Evolutionary conservation across 2,329 filamentous ascomycete species (phyloP).

Genomic region (Dactylellina leptospora): DNA sequence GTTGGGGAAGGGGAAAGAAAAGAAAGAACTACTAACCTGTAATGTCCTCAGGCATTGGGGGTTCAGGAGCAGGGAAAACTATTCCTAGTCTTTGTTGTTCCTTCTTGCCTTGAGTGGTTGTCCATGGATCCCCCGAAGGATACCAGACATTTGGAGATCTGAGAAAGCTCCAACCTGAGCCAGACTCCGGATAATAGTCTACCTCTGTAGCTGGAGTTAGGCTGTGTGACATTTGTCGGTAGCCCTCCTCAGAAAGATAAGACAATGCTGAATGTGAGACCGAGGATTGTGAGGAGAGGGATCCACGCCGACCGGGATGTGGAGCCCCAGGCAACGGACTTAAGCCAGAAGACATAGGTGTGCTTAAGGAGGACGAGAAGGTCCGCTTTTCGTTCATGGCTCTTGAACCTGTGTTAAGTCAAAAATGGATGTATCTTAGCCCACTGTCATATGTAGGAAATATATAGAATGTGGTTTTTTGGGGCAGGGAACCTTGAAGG

Average conservation of each 20-base stretch:
- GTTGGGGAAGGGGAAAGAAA: constrained; percentile 7
- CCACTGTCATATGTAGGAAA: constrained; percentile 26
- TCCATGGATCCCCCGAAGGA: constrained; percentile 47
- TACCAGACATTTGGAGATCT: constrained; percentile 52
- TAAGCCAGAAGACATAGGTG: constrained; percentile 50
- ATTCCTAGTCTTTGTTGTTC: constrained; percentile 49
- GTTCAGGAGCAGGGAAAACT: constrained; percentile 42
- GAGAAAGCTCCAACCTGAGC: constrained; percentile 50
- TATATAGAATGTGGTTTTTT: constrained; percentile 47
- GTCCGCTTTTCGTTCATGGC: constrained; percentile 47
- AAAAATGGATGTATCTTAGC: constrained; percentile 49
- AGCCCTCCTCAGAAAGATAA: constrained; percentile 47
- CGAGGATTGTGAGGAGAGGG: constrained; percentile 47
- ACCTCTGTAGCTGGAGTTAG: constrained; percentile 50
- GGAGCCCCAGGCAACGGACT: constrained; percentile 44
- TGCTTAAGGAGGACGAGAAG: constrained; percentile 44
- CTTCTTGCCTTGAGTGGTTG: constrained; percentile 35
- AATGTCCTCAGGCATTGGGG: constrained; percentile 47
- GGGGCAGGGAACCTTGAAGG: constrained; percentile 35
- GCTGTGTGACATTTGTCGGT: constrained; percentile 49
- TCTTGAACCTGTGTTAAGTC: constrained; percentile 48
- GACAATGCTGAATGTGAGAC: constrained; percentile 52
- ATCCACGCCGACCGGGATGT: constrained; percentile 51
- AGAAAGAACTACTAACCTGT: constrained; percentile 26
- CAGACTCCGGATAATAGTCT: constrained; percentile 50